Conservation (phyloP, 2,329 filamentous ascomycete genomes). For the Seiridium cupressi region DNA sequence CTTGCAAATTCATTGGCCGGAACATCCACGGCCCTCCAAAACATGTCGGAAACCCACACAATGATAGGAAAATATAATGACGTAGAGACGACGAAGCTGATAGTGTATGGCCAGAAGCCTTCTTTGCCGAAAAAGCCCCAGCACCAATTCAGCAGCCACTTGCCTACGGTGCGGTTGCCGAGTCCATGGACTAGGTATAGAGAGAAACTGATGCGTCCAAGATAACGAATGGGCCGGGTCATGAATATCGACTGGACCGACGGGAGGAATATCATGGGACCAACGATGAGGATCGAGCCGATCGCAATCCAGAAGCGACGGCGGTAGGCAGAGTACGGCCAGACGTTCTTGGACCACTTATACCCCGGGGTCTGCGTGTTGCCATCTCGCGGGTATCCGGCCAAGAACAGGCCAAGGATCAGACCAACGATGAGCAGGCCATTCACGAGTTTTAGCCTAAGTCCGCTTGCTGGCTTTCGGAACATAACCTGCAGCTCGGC, state of each 20-base stretch:
- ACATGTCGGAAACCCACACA: constrained; percentile 53
- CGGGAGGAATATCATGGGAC: constrained; percentile 24
- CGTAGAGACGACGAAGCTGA: constrained; percentile 22
- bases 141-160: constrained; percentile 24
- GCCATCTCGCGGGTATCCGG: constrained; percentile 26
- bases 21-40: constrained; percentile 30
- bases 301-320: constrained; percentile 27
- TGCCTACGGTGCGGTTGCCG: constrained; percentile 25
- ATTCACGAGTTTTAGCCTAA: constrained; percentile 17
- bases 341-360: constrained; percentile 25
- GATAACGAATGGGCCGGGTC: constrained; percentile 46
- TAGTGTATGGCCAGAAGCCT: constrained; percentile 20
- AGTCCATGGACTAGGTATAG: constrained; percentile 58
- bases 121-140: constrained; percentile 30
- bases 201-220: constrained; percentile 55
- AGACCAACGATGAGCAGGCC: constrained; percentile 17
- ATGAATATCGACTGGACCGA: constrained; percentile 21
- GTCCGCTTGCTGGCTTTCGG: constrained; percentile 18
- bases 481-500: constrained; percentile 24
- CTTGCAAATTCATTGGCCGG: constrained; percentile 23
- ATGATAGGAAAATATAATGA: constrained; percentile 28
- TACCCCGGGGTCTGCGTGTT: constrained; percentile 23
- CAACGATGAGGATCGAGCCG: constrained; percentile 33
- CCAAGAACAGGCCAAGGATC: constrained; percentile 23
- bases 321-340: constrained; percentile 26